Base-by-base conservation (phyloP, 805 yeast genomes). In the Metschnikowia peoriensis region DNA sequence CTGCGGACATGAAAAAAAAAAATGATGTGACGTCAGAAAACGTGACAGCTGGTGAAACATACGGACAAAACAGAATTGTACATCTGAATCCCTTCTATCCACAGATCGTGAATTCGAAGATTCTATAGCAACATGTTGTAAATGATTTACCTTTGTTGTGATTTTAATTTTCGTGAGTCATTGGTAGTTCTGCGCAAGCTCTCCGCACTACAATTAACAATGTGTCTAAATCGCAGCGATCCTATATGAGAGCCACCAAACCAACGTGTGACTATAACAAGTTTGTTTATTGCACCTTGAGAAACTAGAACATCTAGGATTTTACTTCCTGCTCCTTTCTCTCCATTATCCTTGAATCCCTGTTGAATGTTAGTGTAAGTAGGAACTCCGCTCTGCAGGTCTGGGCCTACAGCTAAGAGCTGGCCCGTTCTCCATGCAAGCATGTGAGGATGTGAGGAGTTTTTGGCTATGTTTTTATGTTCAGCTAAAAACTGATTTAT, bases 231-330 rank as follows among this genome's bases (percentile, higher is more conserved):
- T 50, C 96, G 67, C 27, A 82, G 77, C 5, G 89, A 77, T 0
- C 96, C 96, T 40, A 89, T 63, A 4, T 88, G 88, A 0, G 77
- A 75, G 0, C 96, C 96, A 1, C 93, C 93, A 62, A 86, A 86
- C 96, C 96, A 88, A 54, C 96, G 65, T 0, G 88, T 80, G 0
- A 86, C 94, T 28, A 88, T 83, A 0, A 88, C 78, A 15, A 88
- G 60, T 0, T 83, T 78, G 62, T 86, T 84, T 4, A 76, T 66
- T 11, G 83, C 49, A 38, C 78, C 68, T 7, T 79, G 65, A 32
- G 81, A 67, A 17, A 80, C 82, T 4, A 87, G 62, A 10, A 81
- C 80, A 50, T 68, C 68, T 28, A 86, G 61, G 9, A 89, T 57
- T 52, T 86, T 67, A 14, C 73, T 64, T 0, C 94, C 96, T 0